Evolutionary conservation across 2,329 filamentous ascomycete genomes (phyloP).

Genomic region (Corynespora cassiicola): DNA sequence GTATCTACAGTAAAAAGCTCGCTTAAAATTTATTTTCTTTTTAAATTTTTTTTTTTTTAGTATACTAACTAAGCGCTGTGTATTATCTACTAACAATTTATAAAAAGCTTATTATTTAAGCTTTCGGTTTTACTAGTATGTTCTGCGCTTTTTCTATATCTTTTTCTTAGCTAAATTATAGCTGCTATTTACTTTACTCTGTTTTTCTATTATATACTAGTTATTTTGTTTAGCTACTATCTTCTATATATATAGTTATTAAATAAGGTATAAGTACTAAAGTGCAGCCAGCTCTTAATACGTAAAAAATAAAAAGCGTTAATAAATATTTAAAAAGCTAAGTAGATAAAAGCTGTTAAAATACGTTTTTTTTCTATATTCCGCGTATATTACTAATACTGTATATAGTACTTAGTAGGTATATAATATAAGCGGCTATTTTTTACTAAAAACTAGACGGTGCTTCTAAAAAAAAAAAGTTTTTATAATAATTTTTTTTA

Average conservation of each 20-base stretch:
- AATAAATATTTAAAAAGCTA: slow-evolving; percentile 2
- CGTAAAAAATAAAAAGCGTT: slow-evolving; percentile 7
- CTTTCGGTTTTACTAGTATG: slow-evolving; percentile 3
- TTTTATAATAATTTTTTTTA: slow-evolving; percentile 8
- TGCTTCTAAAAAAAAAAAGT: slow-evolving; percentile 6
- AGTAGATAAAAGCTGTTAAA: slow-evolving; percentile 7
- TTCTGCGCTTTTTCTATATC: slow-evolving; percentile 1
- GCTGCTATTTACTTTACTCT: slow-evolving; percentile 1
- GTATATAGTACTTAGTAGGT: slow-evolving; percentile 5
- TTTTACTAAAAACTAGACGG: slow-evolving; percentile 6
- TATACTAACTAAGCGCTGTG: neutral
- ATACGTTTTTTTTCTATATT: neutral
- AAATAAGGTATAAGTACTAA: slow-evolving; percentile 1
- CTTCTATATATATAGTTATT: slow-evolving; percentile 2
- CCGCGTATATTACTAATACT: slow-evolving; percentile 1
- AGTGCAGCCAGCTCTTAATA: slow-evolving; percentile 6
- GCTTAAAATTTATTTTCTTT: no score
- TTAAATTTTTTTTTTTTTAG: no score
- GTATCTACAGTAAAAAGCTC: no score
- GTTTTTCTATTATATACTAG: slow-evolving; percentile 5
- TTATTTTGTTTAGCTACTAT: neutral
- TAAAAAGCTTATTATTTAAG: slow-evolving; percentile 5
- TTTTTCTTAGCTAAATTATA: slow-evolving; percentile 3
- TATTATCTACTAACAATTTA: neutral
- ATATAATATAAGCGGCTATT: slow-evolving; percentile 6